A percentile compares a stretch with the other conserved stretches of the same genome.
phyloP scores from a whole-genome alignment of 371 early-diverging fungal species.

The Mortierella sp. region DNA sequence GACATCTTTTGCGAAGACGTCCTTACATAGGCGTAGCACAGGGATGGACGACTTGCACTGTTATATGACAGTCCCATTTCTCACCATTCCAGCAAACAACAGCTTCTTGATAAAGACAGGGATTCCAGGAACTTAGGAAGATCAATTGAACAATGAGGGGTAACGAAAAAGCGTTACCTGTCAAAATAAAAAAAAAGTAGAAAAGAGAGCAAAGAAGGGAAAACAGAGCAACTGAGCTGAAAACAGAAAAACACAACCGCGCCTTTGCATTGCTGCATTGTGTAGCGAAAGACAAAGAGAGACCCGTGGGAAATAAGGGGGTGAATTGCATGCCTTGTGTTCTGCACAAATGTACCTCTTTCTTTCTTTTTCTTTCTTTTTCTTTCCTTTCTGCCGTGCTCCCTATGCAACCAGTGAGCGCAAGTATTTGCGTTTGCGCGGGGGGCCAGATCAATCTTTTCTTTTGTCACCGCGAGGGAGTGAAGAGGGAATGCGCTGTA shows the following conservation, averaged over 20 bases:
- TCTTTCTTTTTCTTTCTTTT: not conserved
- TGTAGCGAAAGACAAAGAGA: not conserved
- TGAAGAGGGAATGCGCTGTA: not conserved
- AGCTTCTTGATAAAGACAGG: not conserved
- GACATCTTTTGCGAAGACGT: not conserved
- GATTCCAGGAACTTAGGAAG: no score
- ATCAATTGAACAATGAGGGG: no score
- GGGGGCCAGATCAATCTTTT: not conserved
- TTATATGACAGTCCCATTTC: not conserved
- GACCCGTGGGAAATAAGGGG: not conserved
- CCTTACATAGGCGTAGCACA: not conserved
- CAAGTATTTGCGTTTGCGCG: not conserved
- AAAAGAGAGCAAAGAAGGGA: not conserved
- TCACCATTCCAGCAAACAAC: not conserved
- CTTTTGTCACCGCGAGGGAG: not conserved
- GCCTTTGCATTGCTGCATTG: not conserved
- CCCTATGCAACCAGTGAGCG: not conserved
- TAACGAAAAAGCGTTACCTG: not conserved
- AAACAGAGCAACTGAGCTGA: not conserved
- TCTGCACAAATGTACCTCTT: not conserved
- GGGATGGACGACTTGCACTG: not conserved
- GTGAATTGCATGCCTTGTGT: constrained; percentile 1
- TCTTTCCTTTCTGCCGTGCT: not conserved
- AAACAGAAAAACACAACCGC: not conserved
- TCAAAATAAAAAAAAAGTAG: not conserved